Conservation (phyloP, 306 rosid species). For the Cajanus cajan region DNA sequence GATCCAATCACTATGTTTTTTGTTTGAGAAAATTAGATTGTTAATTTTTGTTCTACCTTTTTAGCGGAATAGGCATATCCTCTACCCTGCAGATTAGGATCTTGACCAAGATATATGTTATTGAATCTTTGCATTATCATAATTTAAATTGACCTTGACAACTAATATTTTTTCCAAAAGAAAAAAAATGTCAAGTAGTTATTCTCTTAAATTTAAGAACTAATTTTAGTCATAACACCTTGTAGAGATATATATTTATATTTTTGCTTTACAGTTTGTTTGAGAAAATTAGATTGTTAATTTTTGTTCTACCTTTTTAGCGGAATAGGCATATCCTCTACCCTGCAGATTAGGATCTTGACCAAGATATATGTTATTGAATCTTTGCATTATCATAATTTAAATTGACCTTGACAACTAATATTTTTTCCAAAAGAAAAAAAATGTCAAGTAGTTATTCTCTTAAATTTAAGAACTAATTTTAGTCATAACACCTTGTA, state of each 20-base stretch:
- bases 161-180: not conserved
- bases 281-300: not conserved
- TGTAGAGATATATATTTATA: no score
- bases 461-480: not conserved
- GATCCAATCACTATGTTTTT: no score
- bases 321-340: no score
- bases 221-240: not conserved
- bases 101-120: no score
- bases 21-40: not conserved
- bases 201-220: not conserved
- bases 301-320: not conserved
- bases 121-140: not conserved
- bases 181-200: not conserved
- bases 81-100: constrained; percentile 29
- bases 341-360: constrained; percentile 38
- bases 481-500: not conserved
- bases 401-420: not conserved
- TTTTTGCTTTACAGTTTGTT: not conserved
- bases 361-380: no score
- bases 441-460: no score
- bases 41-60: not conserved
- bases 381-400: not conserved
- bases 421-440: not conserved
- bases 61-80: no score
- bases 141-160: not conserved